These are phyloP conservation scores for Mycena pura DNA, from an alignment of 768 basidiomycete genomes.

Conservation along the genomic window DNA sequence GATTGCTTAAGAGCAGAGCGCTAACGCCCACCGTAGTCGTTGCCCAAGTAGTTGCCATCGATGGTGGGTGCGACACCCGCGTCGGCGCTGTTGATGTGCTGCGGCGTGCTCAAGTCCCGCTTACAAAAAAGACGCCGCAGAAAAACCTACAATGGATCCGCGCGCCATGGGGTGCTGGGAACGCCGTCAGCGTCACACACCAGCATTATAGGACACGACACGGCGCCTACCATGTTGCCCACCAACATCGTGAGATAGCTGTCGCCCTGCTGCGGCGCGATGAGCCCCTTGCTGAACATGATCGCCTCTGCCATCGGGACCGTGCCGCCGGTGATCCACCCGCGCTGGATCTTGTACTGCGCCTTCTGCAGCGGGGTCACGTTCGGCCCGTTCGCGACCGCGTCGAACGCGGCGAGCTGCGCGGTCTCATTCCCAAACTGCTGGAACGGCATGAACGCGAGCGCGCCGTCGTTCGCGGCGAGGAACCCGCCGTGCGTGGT, in stretches of 20 bases:
- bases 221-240: not conserved
- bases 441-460: not conserved
- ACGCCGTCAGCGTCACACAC: too few relatives aligned
- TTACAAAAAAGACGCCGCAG: too few relatives aligned
- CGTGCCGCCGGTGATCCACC: not conserved
- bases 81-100: not conserved
- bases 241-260: not conserved
- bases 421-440: too few relatives aligned
- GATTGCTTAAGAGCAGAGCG: not conserved
- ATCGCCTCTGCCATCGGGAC: not conserved
- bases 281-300: not conserved
- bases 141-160: not conserved
- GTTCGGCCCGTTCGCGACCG: too few relatives aligned
- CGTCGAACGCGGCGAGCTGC: too few relatives aligned
- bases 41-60: not conserved
- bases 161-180: not conserved
- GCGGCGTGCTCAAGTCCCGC: too few relatives aligned
- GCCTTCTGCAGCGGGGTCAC: not conserved
- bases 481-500: not conserved
- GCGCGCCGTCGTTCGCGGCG: not conserved
- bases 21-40: not conserved
- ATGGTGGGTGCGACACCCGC: not conserved
- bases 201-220: too few relatives aligned
- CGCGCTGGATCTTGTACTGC: not conserved
- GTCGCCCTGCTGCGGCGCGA: not conserved